Percentiles rank a stretch among this genome's conserved stretches.
phyloP scores from a whole-genome alignment of 805 yeast species.

The Lipomyces orientalis region DNA sequence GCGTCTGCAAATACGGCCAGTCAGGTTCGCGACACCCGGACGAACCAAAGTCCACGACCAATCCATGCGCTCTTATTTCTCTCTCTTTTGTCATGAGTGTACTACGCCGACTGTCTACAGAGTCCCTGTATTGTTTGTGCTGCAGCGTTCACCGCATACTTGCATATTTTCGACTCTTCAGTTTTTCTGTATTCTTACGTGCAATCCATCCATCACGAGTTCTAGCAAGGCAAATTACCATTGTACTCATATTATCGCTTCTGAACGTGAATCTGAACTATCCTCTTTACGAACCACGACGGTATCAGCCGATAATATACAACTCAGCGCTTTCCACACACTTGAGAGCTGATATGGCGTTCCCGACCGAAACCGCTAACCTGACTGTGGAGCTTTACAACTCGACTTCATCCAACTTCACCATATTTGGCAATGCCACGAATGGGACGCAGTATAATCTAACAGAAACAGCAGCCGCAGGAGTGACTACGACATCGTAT shows the following conservation, averaged over 20 bases:
- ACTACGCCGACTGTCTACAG: background rate
- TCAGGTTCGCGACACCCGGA: background rate
- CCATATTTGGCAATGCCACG: background rate
- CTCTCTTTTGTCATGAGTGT: slow-evolving; percentile 1
- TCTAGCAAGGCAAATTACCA: background rate
- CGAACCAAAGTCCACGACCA: background rate
- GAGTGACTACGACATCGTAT: background rate
- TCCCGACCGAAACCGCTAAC: background rate
- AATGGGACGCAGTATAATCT: background rate
- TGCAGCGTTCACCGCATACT: background rate
- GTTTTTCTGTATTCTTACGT: background rate
- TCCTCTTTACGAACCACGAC: slow-evolving; percentile 7
- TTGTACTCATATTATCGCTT: background rate
- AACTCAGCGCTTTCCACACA: background rate
- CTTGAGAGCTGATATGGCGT: background rate
- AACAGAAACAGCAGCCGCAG: background rate
- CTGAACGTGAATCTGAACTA: slow-evolving; percentile 14
- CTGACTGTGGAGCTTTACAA: background rate
- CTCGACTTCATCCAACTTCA: background rate
- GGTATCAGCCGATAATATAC: background rate
- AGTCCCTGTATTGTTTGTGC: background rate
- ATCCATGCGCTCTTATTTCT: background rate
- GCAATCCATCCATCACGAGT: background rate
- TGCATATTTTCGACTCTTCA: background rate
- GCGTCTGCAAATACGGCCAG: too few species aligned